These are phyloP conservation scores for Mollisiaceae sp. DNA, from an alignment of 2,329 filamentous ascomycete genomes.

Conservation along the genomic window DNA sequence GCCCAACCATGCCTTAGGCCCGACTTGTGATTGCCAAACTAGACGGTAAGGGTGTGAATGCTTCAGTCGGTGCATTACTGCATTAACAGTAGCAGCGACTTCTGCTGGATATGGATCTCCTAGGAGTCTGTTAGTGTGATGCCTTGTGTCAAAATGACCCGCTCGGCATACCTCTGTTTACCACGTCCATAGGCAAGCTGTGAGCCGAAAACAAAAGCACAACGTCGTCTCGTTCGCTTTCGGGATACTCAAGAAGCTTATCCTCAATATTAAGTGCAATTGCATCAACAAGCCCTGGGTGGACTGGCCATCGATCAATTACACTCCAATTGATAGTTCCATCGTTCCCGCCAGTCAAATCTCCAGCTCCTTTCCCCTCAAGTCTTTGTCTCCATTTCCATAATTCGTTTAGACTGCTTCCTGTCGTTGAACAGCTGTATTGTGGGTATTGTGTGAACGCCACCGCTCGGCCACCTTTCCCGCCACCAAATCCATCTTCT, in stretches of 20 bases:
- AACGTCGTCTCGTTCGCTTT: conserved; percentile 78
- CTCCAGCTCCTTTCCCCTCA: conserved; percentile 69
- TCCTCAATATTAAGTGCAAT: conserved; percentile 92
- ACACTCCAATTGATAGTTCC: conserved; percentile 94
- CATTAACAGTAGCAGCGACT: conserved; percentile 93
- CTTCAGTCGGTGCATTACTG: conserved; percentile 90
- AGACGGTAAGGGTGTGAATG: conserved; percentile 91
- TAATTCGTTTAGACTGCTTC: conserved; percentile 92
- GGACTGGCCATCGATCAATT: conserved; percentile 96
- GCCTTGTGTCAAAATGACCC: conserved; percentile 2
- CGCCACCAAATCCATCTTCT: conserved; percentile 87
- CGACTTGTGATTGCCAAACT: conserved; percentile 98
- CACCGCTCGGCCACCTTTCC: conserved; percentile 89
- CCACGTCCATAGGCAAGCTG: conserved; percentile 94
- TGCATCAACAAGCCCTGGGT: conserved; percentile 86
- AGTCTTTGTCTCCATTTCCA: conserved; percentile 95
- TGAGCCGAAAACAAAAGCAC: conserved; percentile 94
- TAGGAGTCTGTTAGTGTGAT: conserved; percentile 41
- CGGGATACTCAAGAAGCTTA: conserved; percentile 82
- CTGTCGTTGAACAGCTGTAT: conserved; percentile 97
- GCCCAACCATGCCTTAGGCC: conserved; percentile 92
- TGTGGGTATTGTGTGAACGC: conserved; percentile 99
- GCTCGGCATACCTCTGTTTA: conserved; percentile 76
- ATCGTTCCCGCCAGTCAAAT: conserved; percentile 44
- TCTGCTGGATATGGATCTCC: conserved; percentile 95